Evolutionary conservation across 768 basidiomycete species (phyloP).

Genomic region (Leccinum barrowsii): DNA sequence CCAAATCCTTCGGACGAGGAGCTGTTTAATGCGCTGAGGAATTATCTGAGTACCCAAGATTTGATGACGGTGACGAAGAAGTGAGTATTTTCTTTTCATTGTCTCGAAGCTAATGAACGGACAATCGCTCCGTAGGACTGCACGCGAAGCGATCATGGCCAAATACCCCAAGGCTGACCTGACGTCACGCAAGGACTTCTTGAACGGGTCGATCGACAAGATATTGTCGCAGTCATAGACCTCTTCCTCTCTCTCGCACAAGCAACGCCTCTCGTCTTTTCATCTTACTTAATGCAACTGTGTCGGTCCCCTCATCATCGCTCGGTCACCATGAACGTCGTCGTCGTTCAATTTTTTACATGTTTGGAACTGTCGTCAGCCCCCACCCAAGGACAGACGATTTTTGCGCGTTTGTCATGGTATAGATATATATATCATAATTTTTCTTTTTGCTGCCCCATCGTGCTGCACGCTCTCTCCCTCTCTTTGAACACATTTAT

Average conservation of each 20-base stretch:
- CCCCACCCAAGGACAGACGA: background rate
- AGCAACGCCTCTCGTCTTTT: background rate
- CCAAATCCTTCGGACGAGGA: constrained; percentile 85
- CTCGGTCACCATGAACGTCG: no score
- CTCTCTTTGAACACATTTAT: no score
- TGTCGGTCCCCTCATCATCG: background rate
- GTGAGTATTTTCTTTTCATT: constrained; percentile 43
- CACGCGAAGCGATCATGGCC: constrained; percentile 82
- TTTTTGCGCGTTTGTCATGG: background rate
- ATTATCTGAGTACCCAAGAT: constrained; percentile 88
- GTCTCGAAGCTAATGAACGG: background rate
- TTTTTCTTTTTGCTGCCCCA: no score
- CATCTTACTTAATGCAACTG: background rate
- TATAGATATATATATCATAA: background rate
- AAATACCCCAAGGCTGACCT: constrained; percentile 96
- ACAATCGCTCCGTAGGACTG: constrained; percentile 51
- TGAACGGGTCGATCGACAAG: constrained; percentile 91
- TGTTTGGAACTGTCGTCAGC: background rate
- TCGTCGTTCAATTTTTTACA: background rate
- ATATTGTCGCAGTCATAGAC: constrained; percentile 80
- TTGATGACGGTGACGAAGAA: constrained; percentile 96
- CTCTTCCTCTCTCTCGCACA: background rate
- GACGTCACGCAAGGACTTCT: constrained; percentile 76
- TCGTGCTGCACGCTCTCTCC: no score
- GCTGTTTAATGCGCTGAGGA: constrained; percentile 74